A percentile compares a stretch with the other conserved stretches of the same genome.
Conservation (phyloP, 2,329 filamentous ascomycete species). For the Pseudocercospora fuligena region DNA sequence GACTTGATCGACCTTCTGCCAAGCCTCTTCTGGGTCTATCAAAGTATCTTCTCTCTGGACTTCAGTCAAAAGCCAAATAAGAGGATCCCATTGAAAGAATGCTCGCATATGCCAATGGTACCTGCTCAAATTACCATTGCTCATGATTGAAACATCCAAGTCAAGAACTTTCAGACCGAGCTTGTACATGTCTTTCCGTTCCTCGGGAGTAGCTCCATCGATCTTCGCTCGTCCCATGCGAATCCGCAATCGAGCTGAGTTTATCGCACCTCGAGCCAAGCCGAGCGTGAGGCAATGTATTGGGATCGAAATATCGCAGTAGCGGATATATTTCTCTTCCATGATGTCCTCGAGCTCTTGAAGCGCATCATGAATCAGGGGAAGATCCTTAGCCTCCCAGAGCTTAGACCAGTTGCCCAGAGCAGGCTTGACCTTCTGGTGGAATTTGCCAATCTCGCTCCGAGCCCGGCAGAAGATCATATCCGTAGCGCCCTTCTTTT, state of each 20-base stretch:
- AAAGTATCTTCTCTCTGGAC: slow-evolving; percentile 35
- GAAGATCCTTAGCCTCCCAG: slow-evolving; percentile 26
- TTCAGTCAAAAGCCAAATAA: slow-evolving; percentile 43
- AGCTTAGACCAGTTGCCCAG: slow-evolving; percentile 28
- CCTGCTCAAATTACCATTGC: slow-evolving; percentile 47
- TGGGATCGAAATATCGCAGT: slow-evolving; percentile 51
- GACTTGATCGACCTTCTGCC: slow-evolving; percentile 52
- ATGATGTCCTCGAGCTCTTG: slow-evolving; percentile 49
- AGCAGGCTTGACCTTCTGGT: slow-evolving; percentile 35
- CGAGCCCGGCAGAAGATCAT: slow-evolving; percentile 53
- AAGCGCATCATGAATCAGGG: slow-evolving; percentile 36
- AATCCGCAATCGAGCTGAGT: slow-evolving; percentile 51
- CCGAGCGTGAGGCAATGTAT: slow-evolving; percentile 51
- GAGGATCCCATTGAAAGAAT: slow-evolving; percentile 53
- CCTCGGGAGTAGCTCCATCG: slow-evolving; percentile 36
- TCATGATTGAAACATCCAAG: slow-evolving; percentile 48
- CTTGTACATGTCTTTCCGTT: slow-evolving; percentile 48
- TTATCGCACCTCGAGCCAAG: slow-evolving; percentile 51
- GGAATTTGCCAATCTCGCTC: slow-evolving; percentile 49
- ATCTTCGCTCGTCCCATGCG: slow-evolving; percentile 49
- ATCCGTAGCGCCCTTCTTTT: slow-evolving; percentile 60
- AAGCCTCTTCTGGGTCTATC: slow-evolving; percentile 40
- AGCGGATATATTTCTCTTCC: slow-evolving; percentile 51
- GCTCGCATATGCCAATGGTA: slow-evolving; percentile 60
- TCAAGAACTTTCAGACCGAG: slow-evolving; percentile 49